phyloP scores from a whole-genome alignment of 2,329 filamentous ascomycete genomes.

The Trichophyton equinum region DNA sequence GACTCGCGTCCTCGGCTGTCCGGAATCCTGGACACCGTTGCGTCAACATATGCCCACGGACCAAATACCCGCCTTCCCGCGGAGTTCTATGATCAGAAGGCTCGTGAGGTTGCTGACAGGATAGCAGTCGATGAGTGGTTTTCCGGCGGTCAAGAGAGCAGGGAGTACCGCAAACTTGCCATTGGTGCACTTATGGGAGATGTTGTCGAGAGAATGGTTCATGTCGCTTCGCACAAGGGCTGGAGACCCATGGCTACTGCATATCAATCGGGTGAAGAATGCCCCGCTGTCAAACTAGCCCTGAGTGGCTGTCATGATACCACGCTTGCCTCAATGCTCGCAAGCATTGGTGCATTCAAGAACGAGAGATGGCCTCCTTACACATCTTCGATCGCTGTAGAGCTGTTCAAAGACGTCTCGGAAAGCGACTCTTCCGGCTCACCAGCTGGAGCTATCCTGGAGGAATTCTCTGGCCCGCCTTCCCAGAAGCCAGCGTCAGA shows the following conservation, averaged over 20 bases:
- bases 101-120: constrained; percentile 53
- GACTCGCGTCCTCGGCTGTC: constrained; percentile 73
- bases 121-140: constrained; percentile 90
- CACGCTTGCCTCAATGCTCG: constrained; percentile 66
- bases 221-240: constrained; percentile 48
- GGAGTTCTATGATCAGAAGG: constrained; percentile 75
- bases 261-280: constrained; percentile 32
- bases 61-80: constrained; percentile 63
- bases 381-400: constrained; percentile 80
- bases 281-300: constrained; percentile 53
- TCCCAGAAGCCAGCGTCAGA: constrained; percentile 7
- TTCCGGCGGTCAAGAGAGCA: constrained; percentile 67
- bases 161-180: constrained; percentile 78
- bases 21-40: constrained; percentile 90
- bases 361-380: constrained; percentile 75
- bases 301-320: constrained; percentile 88
- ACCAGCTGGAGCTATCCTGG: constrained; percentile 15
- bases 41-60: constrained; percentile 75
- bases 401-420: constrained; percentile 52
- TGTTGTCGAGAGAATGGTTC: constrained; percentile 59
- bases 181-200: constrained; percentile 80
- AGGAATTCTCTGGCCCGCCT: constrained; percentile 19
- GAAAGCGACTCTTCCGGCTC: not conserved
- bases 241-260: constrained; percentile 44
- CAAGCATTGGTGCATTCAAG: constrained; percentile 67